phyloP scores from a whole-genome alignment of 2,329 filamentous ascomycete species.

The Aspergillus ibericus region DNA sequence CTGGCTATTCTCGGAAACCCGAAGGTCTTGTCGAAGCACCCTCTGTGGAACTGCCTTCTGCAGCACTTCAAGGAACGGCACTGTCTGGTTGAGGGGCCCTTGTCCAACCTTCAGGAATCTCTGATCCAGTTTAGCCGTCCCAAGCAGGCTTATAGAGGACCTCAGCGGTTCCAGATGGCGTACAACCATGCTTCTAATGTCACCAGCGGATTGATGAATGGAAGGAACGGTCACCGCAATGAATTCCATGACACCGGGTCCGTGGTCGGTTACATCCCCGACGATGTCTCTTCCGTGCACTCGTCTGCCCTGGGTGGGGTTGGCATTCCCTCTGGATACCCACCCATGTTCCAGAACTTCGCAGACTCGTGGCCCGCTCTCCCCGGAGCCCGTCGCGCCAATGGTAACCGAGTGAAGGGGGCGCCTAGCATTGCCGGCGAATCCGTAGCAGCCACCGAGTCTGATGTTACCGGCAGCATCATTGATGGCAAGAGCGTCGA shows the following conservation, averaged over 20 bases:
- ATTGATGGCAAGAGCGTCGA: slow-evolving; percentile 69
- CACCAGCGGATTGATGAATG: slow-evolving; percentile 54
- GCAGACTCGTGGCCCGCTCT: slow-evolving; percentile 86
- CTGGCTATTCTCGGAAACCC: slow-evolving; percentile 96
- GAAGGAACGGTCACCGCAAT: slow-evolving; percentile 50
- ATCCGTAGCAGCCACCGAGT: slow-evolving; percentile 87
- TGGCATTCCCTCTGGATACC: slow-evolving; percentile 78
- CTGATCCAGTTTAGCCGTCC: slow-evolving; percentile 92
- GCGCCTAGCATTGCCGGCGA: slow-evolving; percentile 83
- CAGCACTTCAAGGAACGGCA: slow-evolving; percentile 96
- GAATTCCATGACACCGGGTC: slow-evolving; percentile 76
- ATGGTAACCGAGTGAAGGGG: slow-evolving; percentile 65
- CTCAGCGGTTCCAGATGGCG: slow-evolving; percentile 81
- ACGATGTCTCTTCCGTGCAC: slow-evolving; percentile 95
- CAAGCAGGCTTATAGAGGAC: slow-evolving; percentile 85
- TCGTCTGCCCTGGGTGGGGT: slow-evolving; percentile 85
- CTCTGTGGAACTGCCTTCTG: slow-evolving; percentile 92
- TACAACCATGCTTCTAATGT: slow-evolving; percentile 67
- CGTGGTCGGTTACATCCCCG: slow-evolving; percentile 91
- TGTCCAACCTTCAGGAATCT: slow-evolving; percentile 94
- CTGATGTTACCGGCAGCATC: slow-evolving; percentile 77
- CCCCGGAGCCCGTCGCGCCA: slow-evolving; percentile 65
- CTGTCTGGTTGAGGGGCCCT: slow-evolving; percentile 90
- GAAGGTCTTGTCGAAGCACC: slow-evolving; percentile 96
- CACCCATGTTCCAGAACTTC: slow-evolving; percentile 94